These are phyloP conservation scores for Inga laurina DNA, from an alignment of 306 rosid genomes.

Conservation along the genomic window DNA sequence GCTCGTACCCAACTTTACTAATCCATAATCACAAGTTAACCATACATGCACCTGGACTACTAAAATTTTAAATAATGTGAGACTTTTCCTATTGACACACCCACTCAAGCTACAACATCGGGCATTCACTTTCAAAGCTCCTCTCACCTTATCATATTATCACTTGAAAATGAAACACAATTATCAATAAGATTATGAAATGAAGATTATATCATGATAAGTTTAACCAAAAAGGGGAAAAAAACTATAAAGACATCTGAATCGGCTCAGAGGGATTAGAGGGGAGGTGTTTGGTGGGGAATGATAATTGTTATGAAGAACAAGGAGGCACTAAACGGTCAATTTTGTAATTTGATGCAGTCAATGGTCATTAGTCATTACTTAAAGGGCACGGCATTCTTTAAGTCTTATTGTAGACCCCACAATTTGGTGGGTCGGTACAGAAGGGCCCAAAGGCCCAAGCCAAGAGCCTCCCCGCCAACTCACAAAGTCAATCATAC, in stretches of 20 bases:
- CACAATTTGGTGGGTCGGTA: constrained; percentile 3
- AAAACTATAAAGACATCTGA: not conserved
- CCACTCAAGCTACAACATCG: too few relatives aligned
- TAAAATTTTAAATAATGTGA: not conserved
- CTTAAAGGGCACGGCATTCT: not conserved
- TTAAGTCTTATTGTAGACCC: not conserved
- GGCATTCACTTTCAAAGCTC: too few relatives aligned
- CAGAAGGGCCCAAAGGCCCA: not conserved
- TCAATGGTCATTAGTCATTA: not conserved
- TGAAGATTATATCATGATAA: not conserved
- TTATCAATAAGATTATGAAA: not conserved
- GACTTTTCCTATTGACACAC: too few relatives aligned
- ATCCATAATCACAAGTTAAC: too few relatives aligned
- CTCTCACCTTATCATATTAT: not conserved
- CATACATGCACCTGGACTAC: too few relatives aligned
- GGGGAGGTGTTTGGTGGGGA: not conserved
- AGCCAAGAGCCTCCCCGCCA: not conserved
- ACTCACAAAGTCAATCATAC: not conserved
- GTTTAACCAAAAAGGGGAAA: not conserved
- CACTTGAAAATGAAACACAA: not conserved
- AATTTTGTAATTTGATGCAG: not conserved
- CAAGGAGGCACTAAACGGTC: not conserved
- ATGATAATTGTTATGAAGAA: not conserved
- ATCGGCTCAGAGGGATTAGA: not conserved
- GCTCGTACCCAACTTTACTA: too few relatives aligned